Evolutionary conservation across 345 rosid genomes (phyloP), one percentile per base, ranked within the genome.

Genomic region (Capsella bursapastoris): DNA sequence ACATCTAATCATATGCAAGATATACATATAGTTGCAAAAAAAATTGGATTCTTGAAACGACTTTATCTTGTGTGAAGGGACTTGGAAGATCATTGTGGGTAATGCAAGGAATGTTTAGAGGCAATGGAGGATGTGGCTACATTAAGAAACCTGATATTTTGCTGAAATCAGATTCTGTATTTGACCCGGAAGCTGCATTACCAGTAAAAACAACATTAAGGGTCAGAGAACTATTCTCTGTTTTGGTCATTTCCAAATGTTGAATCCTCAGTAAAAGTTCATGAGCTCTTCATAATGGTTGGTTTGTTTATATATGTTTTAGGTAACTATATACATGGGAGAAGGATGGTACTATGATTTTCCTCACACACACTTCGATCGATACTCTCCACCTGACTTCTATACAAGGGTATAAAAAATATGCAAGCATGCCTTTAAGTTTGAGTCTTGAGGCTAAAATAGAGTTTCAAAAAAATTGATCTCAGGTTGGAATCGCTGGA

Each of bases 51-150:
- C 40, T 60, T 55, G 49, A 70, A 27, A 35, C 31, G 50, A 22
- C 14, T 76, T 55, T 57, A 38, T 27, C 45, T 37, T 70, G 72
- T 69, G 73, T 60, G 57, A 78, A 93, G 97, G 97, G 98, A 51
- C 34, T 83, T 65, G 98, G 96, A 72, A 85, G 93, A 83, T 89
- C 92, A 68, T 80, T 93, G 28, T 88, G 97, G 96, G 53, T 86
- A 83, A 91, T 93, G 98, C 97, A 89, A 14, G 98, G 97, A 65
- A 90, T 93, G 97, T 93, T 88, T 80, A 88, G 76, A 82, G 93
- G 89, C 48, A 93, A 93, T 60, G 97, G 98, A 52, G 93, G 97
- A 69, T 90, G 98, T 68, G 98, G 98, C 12, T 93, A 85, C 77
- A 79, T 93, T 53, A 90, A 90, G 81, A 93, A 90, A 74, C 97